phyloP scores from a whole-genome alignment of 108 stramenopile species.

The Stephanodiscus triporus region DNA sequence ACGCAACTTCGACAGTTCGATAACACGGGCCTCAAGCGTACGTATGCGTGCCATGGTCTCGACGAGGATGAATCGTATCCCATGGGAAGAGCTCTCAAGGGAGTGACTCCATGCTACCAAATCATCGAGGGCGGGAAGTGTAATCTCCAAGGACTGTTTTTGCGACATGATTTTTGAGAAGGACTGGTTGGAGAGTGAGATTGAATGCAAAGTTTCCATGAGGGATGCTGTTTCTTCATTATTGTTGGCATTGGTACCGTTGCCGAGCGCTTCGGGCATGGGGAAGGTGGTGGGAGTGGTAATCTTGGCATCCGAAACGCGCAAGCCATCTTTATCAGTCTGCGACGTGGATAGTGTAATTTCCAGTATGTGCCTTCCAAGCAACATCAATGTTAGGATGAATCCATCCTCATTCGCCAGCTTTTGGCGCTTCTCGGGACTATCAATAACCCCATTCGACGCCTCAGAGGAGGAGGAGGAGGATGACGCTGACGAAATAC shows the following conservation, averaged over 20 bases:
- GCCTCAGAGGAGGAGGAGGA: neutral
- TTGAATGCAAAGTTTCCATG: slow-evolving; percentile 32
- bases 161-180: slow-evolving; percentile 42
- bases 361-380: slow-evolving; percentile 50
- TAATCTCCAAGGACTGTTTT: slow-evolving; percentile 37
- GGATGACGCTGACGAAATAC: slow-evolving; percentile 18
- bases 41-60: slow-evolving; percentile 66
- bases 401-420: slow-evolving; percentile 15
- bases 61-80: slow-evolving; percentile 62
- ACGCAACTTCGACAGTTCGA: slow-evolving; percentile 53
- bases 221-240: slow-evolving; percentile 14
- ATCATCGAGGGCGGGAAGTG: slow-evolving; percentile 61
- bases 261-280: slow-evolving; percentile 7
- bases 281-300: slow-evolving; percentile 41
- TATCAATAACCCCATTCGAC: slow-evolving; percentile 7
- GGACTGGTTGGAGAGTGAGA: slow-evolving; percentile 32
- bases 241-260: neutral
- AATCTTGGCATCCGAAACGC: slow-evolving; percentile 44
- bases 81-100: slow-evolving; percentile 37
- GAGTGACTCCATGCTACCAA: slow-evolving; percentile 53
- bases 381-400: slow-evolving; percentile 35
- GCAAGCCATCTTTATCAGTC: slow-evolving; percentile 1
- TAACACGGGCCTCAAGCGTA: slow-evolving; percentile 43
- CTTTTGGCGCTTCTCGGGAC: slow-evolving; percentile 15
- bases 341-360: slow-evolving; percentile 5